These are phyloP conservation scores for Pythium guiyangense DNA, from an alignment of 352 stramenopile genomes.

Conservation along the genomic window DNA sequence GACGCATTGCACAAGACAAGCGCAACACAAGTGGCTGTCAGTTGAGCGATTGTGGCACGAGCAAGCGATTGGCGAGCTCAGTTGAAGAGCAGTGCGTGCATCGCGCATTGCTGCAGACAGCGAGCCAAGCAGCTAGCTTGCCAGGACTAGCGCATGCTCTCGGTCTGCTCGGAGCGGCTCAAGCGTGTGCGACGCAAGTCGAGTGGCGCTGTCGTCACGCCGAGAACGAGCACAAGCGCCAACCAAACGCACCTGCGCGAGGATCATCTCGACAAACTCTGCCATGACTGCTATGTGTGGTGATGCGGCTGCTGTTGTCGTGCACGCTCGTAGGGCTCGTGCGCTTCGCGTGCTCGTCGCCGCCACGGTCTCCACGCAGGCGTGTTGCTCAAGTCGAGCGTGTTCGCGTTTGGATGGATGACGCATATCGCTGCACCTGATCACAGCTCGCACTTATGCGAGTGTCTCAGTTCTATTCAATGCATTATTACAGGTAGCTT, in stretches of 20 bases:
- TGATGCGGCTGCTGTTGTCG: background rate
- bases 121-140: too few species aligned
- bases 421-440: background rate
- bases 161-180: too few species aligned
- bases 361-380: background rate
- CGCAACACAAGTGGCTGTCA: background rate
- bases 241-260: constrained; percentile 52
- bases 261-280: constrained; percentile 82
- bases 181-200: too few species aligned
- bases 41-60: too few species aligned
- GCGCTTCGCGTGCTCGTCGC: background rate
- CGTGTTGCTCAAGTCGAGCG: background rate
- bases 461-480: too few species aligned
- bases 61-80: too few species aligned
- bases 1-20: background rate
- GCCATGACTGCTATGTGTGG: constrained; percentile 33
- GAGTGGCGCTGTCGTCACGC: background rate
- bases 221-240: constrained; percentile 3
- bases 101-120: too few species aligned
- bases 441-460: background rate
- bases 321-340: background rate
- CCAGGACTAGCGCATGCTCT: too few species aligned
- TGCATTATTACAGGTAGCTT: background rate
- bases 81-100: too few species aligned
- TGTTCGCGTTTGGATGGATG: background rate